Evolutionary conservation across 371 early-diverging fungal genomes (phyloP), one percentile per base, ranked within the genome.

Genomic region (Lichtheimia ornata): DNA sequence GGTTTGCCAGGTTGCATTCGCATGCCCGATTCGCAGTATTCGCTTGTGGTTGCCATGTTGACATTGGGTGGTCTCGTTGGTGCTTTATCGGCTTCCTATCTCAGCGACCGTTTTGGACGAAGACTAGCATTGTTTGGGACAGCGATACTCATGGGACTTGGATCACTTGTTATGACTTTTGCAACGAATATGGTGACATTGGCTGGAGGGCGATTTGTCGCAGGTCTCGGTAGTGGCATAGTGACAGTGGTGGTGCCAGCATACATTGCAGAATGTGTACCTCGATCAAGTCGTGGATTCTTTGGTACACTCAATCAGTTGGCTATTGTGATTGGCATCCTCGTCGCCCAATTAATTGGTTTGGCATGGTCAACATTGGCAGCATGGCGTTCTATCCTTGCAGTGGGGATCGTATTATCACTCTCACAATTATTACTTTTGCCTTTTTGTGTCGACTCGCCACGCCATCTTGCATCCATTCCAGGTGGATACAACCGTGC

Each of bases 261-360:
- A 49, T 98, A 96, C 67, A 74, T 97, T 44, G 80, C 89, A 9
- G 94, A 96, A 65, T 85, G 97, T 51, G 87, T 94, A 13, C 92
- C 97, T 0, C 70, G 80, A 18, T 71, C 79, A 3, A 71, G 73
- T 17, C 83, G 95, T 5, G 98, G 97, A 2, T 76, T 86, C 20
- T 84, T 92, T 54, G 91, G 91, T 25, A 77, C 88, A n/a, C 74
- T 91, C 54, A 94, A 94, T 73, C 96, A 96, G 70, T 63, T 96
- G 47, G 86, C 90, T 13, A 86, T 96, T 52, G 92, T 95, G 11
- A 51, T 87, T 13, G 97, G 97, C 15, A 91, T 94, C 63, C 70
- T 94, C 28, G 69, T 84, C 11, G 72, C 92, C 0, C 90, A 93
- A 56, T 61, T 82, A 0, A 59, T 90, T 15, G 88, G 92, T 17